Evolutionary conservation across 441 rosid genomes (phyloP).

Genomic region (Gossypium schwendimanii): DNA sequence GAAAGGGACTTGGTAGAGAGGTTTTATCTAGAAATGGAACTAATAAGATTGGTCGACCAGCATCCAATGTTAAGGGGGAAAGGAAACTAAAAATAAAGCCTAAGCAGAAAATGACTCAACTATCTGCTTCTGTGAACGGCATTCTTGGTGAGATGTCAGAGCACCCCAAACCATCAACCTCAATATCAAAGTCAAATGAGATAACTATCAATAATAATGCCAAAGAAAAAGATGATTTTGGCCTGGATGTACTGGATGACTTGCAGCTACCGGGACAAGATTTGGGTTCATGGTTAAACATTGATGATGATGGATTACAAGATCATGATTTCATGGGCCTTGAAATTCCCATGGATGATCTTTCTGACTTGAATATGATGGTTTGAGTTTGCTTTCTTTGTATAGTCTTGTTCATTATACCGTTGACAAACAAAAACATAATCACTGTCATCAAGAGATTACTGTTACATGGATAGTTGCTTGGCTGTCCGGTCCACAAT

Average conservation of each 20-base stretch:
- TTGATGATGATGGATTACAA: constrained; percentile 88
- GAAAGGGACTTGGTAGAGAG: constrained; percentile 68
- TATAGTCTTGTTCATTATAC: constrained; percentile 88
- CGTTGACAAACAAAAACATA: constrained; percentile 44
- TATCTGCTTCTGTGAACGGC: constrained; percentile 70
- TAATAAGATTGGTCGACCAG: constrained; percentile 73
- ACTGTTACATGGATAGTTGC: constrained; percentile 47
- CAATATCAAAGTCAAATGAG: constrained; percentile 43
- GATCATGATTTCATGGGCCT: constrained; percentile 89
- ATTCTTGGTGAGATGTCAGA: constrained; percentile 56
- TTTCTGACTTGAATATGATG: constrained; percentile 94
- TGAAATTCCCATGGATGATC: constrained; percentile 99
- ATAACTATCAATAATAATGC: constrained; percentile 36
- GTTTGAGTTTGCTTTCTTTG: constrained; percentile 67
- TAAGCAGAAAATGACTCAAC: constrained; percentile 75
- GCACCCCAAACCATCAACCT: constrained; percentile 43
- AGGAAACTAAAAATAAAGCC: constrained; percentile 85
- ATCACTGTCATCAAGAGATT: constrained; percentile 45
- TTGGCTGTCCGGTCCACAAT: constrained; percentile 43
- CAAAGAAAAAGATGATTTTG: constrained; percentile 46
- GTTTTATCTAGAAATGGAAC: constrained; percentile 61
- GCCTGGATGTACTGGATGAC: constrained; percentile 62
- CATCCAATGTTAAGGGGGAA: constrained; percentile 75
- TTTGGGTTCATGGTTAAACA: constrained; percentile 86
- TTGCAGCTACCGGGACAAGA: constrained; percentile 77